These are phyloP conservation scores for Trichosporon coremiiforme DNA, from an alignment of 1,284 basidiomycete genomes.

Conservation along the genomic window DNA sequence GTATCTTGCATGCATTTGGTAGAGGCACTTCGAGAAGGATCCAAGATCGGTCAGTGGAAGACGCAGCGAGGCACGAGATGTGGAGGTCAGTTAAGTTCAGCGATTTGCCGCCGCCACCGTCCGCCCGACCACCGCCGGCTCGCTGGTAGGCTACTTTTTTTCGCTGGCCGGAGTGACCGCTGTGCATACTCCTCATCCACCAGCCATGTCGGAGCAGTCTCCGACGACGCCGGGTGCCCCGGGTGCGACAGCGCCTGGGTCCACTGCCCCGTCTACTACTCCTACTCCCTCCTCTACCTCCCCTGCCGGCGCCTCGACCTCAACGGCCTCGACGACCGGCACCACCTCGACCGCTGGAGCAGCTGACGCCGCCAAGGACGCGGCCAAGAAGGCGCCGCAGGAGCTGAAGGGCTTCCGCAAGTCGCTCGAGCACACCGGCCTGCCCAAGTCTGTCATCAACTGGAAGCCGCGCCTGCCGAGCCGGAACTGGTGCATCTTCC, in stretches of 20 bases:
- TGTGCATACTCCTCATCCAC: not conserved
- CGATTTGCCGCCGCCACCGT: constrained; percentile 1
- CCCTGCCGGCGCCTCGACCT: not conserved
- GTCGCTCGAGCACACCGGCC: constrained; percentile 59
- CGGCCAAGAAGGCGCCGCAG: constrained; percentile 21
- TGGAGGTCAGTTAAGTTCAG: too few relatives aligned
- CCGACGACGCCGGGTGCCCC: constrained; percentile 1
- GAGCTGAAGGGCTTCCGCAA: constrained; percentile 45
- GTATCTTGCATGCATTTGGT: not conserved
- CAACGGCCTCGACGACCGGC: not conserved
- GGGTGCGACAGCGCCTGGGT: not conserved
- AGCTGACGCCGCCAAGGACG: constrained; percentile 5
- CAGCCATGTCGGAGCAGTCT: constrained; percentile 20
- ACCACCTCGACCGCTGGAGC: not conserved
- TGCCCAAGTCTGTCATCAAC: constrained; percentile 56
- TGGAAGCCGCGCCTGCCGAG: constrained; percentile 69
- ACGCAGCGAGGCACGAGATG: too few relatives aligned
- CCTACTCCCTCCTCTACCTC: too few relatives aligned
- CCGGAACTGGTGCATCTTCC: constrained; percentile 86
- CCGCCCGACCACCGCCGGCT: not conserved
- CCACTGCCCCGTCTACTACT: not conserved
- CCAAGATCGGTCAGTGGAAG: too few relatives aligned
- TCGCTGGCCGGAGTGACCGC: not conserved
- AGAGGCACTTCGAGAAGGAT: too few relatives aligned
- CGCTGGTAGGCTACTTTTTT: constrained; percentile 15